These are phyloP conservation scores for Takashimella koratensis DNA, from an alignment of 1,284 basidiomycete genomes.

Conservation along the genomic window DNA sequence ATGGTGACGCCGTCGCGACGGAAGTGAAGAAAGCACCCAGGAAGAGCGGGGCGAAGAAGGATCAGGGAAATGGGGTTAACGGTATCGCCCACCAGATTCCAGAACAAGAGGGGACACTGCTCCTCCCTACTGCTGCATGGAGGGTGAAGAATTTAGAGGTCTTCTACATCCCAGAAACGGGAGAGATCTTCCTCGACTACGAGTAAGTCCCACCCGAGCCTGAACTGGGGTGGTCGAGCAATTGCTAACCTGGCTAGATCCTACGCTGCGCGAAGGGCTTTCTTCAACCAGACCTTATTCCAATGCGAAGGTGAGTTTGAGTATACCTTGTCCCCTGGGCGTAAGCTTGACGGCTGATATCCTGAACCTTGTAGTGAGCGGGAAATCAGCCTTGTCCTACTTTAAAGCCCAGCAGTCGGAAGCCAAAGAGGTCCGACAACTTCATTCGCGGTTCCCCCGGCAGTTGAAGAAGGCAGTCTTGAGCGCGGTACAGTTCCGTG, in stretches of 20 bases:
- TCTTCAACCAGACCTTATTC: conserved; percentile 73
- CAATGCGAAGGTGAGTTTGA: conserved; percentile 42
- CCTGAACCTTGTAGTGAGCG: conserved; percentile 59
- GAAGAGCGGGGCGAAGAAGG: not conserved
- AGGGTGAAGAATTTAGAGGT: conserved; percentile 56
- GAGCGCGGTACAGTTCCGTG: conserved; percentile 91
- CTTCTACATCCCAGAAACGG: conserved; percentile 85
- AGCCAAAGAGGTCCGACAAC: conserved; percentile 75
- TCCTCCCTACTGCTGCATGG: not conserved
- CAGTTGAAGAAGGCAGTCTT: conserved; percentile 88
- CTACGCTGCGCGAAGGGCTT: conserved; percentile 85
- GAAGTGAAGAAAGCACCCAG: not conserved
- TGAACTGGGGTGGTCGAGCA: not conserved
- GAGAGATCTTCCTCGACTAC: conserved; percentile 91
- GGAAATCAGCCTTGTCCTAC: conserved; percentile 88
- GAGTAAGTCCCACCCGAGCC: not conserved
- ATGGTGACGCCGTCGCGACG: not conserved
- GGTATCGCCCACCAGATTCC: not conserved
- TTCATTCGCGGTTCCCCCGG: conserved; percentile 88
- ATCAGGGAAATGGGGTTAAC: not conserved
- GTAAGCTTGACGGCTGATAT: not conserved
- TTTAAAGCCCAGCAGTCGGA: conserved; percentile 92
- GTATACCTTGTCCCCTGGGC: not conserved
- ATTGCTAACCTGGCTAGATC: conserved; percentile 55
- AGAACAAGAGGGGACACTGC: conserved; percentile 2